Conservation (phyloP, 2,329 filamentous ascomycete genomes). For the Fusarium sp. region DNA sequence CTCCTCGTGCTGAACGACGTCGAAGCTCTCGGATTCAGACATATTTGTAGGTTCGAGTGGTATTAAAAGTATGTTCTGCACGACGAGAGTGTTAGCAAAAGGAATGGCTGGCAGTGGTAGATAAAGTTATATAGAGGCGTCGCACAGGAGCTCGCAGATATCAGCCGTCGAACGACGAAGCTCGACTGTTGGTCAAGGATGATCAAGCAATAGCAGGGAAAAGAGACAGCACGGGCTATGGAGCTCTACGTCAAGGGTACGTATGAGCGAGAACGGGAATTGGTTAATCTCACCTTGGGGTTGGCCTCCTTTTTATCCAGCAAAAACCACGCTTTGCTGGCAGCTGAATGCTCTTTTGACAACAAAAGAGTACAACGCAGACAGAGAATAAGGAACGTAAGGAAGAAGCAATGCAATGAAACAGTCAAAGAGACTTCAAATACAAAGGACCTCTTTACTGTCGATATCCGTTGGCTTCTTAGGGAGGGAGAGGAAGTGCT, state of each 20-base stretch:
- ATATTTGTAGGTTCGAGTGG: slow-evolving; percentile 52
- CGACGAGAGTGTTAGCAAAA: slow-evolving; percentile 17
- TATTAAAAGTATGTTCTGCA: slow-evolving; percentile 37
- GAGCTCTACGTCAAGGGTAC: slow-evolving; percentile 22
- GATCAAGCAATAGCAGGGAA: slow-evolving; percentile 21
- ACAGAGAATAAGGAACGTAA: slow-evolving; percentile 24
- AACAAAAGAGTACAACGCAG: slow-evolving; percentile 15
- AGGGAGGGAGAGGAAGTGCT: slow-evolving; percentile 23
- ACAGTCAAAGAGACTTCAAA: slow-evolving; percentile 29
- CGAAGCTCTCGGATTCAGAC: slow-evolving; percentile 65
- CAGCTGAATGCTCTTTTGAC: slow-evolving; percentile 16
- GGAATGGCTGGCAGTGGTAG: background rate
- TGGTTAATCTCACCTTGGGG: slow-evolving; percentile 41
- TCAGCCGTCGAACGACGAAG: slow-evolving; percentile 23
- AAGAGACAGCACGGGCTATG: slow-evolving; percentile 17
- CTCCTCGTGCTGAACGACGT: slow-evolving; percentile 62
- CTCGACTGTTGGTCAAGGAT: slow-evolving; percentile 25
- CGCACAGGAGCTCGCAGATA: slow-evolving; percentile 12
- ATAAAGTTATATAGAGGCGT: slow-evolving; percentile 22
- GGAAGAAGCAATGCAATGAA: slow-evolving; percentile 35
- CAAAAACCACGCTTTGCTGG: slow-evolving; percentile 38
- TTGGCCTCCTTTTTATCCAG: slow-evolving; percentile 42
- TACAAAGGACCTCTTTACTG: slow-evolving; percentile 32
- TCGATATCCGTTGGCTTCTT: slow-evolving; percentile 35
- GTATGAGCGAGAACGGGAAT: slow-evolving; percentile 26